A percentile compares a stretch with the other conserved stretches of the same genome.
These are phyloP conservation scores for Pythium vanterpoolii DNA, from an alignment of 352 stramenopile genomes.

Conservation along the genomic window DNA sequence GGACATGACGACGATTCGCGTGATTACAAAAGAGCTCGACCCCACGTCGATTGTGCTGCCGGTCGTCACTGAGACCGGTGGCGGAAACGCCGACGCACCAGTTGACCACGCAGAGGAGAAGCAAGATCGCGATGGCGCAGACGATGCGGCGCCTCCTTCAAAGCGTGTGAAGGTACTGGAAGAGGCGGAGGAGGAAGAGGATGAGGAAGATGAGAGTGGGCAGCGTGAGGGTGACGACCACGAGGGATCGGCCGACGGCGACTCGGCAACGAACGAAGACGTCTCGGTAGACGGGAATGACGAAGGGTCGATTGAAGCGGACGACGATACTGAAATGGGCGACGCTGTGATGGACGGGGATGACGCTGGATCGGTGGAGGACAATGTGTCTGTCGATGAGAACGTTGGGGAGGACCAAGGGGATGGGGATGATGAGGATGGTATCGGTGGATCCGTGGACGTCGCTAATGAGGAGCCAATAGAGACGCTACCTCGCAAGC, in stretches of 20 bases:
- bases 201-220: not conserved
- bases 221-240: slow-evolving; percentile 10
- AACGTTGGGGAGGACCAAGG: slow-evolving; percentile 19
- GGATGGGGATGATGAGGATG: slow-evolving; percentile 24
- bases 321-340: slow-evolving; percentile 35
- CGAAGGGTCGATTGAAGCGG: slow-evolving; percentile 18
- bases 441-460: not conserved
- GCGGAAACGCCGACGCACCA: not conserved
- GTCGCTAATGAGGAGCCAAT: not conserved
- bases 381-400: slow-evolving; percentile 21
- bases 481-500: not conserved
- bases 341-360: slow-evolving; percentile 15
- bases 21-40: slow-evolving; percentile 76
- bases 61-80: slow-evolving; percentile 4
- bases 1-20: slow-evolving; percentile 77
- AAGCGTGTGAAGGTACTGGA: slow-evolving; percentile 4
- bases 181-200: not conserved
- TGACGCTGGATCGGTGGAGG: slow-evolving; percentile 16
- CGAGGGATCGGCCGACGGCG: slow-evolving; percentile 20
- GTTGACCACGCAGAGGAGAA: not conserved
- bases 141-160: not conserved
- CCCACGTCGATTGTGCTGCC: slow-evolving; percentile 59
- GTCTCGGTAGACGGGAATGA: slow-evolving; percentile 35
- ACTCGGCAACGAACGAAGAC: slow-evolving; percentile 34
- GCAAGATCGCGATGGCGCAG: slow-evolving; percentile 8